Base-by-base conservation (phyloP, 2,329 filamentous ascomycete species). In the Arthrobotrys entomopaga region DNA sequence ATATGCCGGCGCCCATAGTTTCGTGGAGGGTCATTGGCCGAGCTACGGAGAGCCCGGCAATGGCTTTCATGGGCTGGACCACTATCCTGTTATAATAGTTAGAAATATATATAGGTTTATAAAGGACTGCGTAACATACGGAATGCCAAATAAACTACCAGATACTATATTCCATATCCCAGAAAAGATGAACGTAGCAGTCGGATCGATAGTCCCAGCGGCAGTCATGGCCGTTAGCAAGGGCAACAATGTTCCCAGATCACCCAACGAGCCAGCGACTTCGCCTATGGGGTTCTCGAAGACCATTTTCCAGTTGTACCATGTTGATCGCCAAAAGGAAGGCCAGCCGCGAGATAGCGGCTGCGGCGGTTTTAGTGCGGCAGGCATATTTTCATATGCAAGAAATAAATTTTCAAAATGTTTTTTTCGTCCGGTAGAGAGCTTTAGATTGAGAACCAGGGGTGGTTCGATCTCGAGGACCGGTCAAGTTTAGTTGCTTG, bases 101-200 rank as follows among this genome's bases (percentile, higher is more conserved):
- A 72, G 60, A 56, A 26, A 11, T 34, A 15, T 19, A 34, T 26
- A 22, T 53, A 50, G 26, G 42, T 50, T 29, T 49, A 11, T 10
- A 19, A 34, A 20, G 15, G 13, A 40, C 46, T 24, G 48, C 34
- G 50, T 34, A 15, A 48, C 67, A 34, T 77, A 86, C 86, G 94
- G 94, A 46, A 98, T 90, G 5, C 94, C 94, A 79, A 97, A 98
- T 34, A 89, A 82, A 1, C 89, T 80, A 16, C 94, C 95, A 0
- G 93, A 97, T 11, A 91, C 79, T 65, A 97, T 87, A 79, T 98
- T 98, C 81, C 90, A 94, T 8, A 93, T 79, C 0, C 95, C 95
- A 0, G 92, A 93, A 80, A 97, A 95, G 4, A 98, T 87, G 0
- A 98, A 86, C 0, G 94, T 97, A 54, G 89, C 89, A 24, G 91